Evolutionary conservation across 768 basidiomycete species (phyloP).

Genomic region (Serendipita sp.): DNA sequence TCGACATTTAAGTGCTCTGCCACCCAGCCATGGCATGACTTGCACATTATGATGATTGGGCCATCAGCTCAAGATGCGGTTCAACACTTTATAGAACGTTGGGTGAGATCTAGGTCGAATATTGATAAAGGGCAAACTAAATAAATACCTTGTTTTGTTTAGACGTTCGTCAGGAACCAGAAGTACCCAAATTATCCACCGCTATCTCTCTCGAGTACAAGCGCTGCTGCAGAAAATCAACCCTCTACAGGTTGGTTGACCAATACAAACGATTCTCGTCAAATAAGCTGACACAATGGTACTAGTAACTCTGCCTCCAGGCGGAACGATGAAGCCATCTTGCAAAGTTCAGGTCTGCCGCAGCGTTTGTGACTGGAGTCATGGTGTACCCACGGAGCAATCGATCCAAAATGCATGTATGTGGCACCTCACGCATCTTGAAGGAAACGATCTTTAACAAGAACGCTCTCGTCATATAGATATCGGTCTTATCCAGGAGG

Average conservation of each 20-base stretch:
- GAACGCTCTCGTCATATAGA: constrained; percentile 27
- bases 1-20: neutral
- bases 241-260: too few species aligned
- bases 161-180: neutral
- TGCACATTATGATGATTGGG: constrained; percentile 67
- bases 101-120: constrained; percentile 18
- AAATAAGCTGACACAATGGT: too few species aligned
- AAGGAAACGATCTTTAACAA: neutral
- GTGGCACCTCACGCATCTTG: constrained; percentile 17
- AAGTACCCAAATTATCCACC: neutral
- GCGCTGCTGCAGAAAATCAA: constrained; percentile 21
- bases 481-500: constrained; percentile 61
- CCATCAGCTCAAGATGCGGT: constrained; percentile 80
- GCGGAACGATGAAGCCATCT: constrained; percentile 19
- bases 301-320: neutral
- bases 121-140: too few species aligned
- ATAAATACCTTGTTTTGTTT: neutral
- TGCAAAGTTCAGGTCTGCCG: constrained; percentile 70
- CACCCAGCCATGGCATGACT: neutral
- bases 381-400: constrained; percentile 76
- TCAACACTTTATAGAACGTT: constrained; percentile 85
- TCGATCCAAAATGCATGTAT: constrained; percentile 89
- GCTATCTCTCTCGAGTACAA: constrained; percentile 20
- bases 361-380: constrained; percentile 85
- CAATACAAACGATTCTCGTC: too few species aligned